phyloP scores from a whole-genome alignment of 768 basidiomycete species.

The Trametopsis cervina region DNA sequence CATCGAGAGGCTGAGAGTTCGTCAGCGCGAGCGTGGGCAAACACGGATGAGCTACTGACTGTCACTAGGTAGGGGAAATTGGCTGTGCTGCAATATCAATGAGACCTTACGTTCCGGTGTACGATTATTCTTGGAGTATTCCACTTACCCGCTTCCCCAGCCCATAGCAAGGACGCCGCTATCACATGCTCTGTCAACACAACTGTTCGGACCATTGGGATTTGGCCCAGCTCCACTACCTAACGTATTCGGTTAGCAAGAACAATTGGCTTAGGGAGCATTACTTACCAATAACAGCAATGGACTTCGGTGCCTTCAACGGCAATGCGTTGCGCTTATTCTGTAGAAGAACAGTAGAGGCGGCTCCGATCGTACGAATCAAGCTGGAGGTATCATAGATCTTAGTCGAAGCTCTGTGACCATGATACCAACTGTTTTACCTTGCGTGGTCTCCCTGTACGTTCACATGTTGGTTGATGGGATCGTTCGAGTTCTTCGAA shows the following conservation, averaged over 20 bases:
- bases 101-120: not conserved
- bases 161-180: conserved; percentile 60
- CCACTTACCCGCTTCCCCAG: conserved; percentile 31
- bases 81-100: conserved; percentile 30
- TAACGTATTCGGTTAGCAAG: no score
- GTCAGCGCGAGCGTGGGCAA: not conserved
- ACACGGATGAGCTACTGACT: conserved; percentile 28
- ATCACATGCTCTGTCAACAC: conserved; percentile 48
- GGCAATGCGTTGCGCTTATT: conserved; percentile 43
- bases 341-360: conserved; percentile 59
- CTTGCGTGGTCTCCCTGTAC: conserved; percentile 32
- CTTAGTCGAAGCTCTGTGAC: not conserved
- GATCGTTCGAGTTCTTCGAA: conserved; percentile 29
- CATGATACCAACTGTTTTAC: conserved; percentile 27
- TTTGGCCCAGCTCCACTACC: conserved; percentile 46
- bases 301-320: conserved; percentile 36
- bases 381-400: conserved; percentile 6
- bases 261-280: not conserved
- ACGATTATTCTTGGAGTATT: not conserved
- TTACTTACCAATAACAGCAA: conserved; percentile 49
- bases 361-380: conserved; percentile 42
- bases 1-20: conserved; percentile 25
- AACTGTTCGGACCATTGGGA: conserved; percentile 47
- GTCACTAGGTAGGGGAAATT: conserved; percentile 45
- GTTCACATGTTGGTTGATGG: conserved; percentile 27